Conservation (phyloP, 2,329 filamentous ascomycete species). For the Sarocladiaceae sp. region DNA sequence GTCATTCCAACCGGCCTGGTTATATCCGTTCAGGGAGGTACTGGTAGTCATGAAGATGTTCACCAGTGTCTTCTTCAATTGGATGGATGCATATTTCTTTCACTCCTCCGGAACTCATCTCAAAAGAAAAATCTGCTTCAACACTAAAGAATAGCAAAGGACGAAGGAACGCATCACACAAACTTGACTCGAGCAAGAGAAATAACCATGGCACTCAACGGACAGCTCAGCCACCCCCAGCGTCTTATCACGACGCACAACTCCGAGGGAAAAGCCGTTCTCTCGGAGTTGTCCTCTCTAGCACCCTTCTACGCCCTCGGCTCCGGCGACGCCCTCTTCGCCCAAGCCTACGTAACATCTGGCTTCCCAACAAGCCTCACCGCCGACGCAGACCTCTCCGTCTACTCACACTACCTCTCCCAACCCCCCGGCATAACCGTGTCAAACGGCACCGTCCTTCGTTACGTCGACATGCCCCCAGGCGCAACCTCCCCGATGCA, state of each 20-base stretch:
- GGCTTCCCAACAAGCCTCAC: conserved; percentile 18
- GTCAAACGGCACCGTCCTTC: conserved; percentile 36
- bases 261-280: conserved; percentile 21
- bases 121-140: too few species aligned
- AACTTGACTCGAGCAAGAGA: too few species aligned
- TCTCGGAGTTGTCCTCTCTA: conserved; percentile 13
- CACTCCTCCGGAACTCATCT: background rate
- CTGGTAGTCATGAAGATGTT: too few species aligned
- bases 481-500: conserved; percentile 24
- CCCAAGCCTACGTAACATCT: conserved; percentile 21
- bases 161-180: too few species aligned
- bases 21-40: too few species aligned
- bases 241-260: conserved; percentile 22
- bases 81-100: background rate
- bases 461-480: conserved; percentile 45
- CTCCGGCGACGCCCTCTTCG: conserved; percentile 17
- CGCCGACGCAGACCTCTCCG: conserved; percentile 17
- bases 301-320: conserved; percentile 17
- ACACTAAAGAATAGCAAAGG: too few species aligned
- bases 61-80: too few species aligned
- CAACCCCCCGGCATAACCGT: conserved; percentile 23
- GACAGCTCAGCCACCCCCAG: conserved; percentile 17
- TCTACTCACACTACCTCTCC: conserved; percentile 18
- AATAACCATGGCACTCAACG: conserved; percentile 13
- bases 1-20: too few species aligned